A percentile compares a stretch with the other conserved stretches of the same genome.
Evolutionary conservation across 139 green algal species (phyloP).

Genomic region (Coccomyxa sp.): DNA sequence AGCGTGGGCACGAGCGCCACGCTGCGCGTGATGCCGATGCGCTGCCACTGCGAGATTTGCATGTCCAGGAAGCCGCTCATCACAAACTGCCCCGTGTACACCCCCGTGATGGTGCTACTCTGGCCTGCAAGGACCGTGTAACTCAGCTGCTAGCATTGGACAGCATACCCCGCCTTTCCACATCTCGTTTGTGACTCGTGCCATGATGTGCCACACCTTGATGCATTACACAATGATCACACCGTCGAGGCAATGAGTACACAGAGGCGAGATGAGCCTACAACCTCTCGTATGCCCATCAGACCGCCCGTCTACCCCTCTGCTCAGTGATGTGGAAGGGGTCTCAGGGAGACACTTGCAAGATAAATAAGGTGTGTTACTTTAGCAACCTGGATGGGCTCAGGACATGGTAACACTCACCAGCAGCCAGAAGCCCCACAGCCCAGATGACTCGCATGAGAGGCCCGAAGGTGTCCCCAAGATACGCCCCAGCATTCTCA

Average conservation of each 20-base stretch:
- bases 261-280: background rate
- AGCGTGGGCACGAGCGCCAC: constrained; percentile 49
- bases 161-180: too few species aligned
- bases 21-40: constrained; percentile 40
- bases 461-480: constrained; percentile 43
- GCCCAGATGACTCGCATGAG: constrained; percentile 40
- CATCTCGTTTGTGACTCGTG: too few species aligned
- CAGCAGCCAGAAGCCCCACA: constrained; percentile 52
- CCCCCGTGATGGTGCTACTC: constrained; percentile 56
- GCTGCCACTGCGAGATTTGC: constrained; percentile 25
- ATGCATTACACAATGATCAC: background rate
- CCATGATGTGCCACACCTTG: too few species aligned
- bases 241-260: background rate
- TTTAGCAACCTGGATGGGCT: background rate
- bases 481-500: constrained; percentile 55
- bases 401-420: constrained; percentile 8
- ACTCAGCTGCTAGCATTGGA: too few species aligned
- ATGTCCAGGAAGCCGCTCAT: constrained; percentile 65
- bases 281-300: background rate
- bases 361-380: background rate
- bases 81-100: constrained; percentile 62
- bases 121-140: too few species aligned
- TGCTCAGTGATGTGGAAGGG: too few species aligned
- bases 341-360: background rate
- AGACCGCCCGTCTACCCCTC: background rate